A percentile compares a stretch with the other conserved stretches of the same genome.
Conservation (phyloP, 495 filamentous ascomycete species). For the Neurospora sp. region DNA sequence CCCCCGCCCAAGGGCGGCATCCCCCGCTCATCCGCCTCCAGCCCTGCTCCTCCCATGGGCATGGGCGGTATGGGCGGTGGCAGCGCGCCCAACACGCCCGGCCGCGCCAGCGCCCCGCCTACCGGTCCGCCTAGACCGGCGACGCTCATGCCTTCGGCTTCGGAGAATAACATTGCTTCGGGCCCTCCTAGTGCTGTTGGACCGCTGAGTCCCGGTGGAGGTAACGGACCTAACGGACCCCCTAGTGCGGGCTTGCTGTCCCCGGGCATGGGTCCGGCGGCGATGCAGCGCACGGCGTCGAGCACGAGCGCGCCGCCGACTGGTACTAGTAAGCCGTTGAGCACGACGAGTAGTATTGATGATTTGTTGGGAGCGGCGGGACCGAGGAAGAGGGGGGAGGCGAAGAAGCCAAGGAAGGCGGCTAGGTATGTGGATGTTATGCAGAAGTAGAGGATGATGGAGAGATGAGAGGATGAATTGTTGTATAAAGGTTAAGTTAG, state of each 20-base stretch:
- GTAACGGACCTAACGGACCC: not conserved
- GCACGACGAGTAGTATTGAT: conserved; percentile 74
- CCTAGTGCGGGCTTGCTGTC: not conserved
- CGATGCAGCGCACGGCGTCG: conserved; percentile 35
- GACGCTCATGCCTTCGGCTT: conserved; percentile 33
- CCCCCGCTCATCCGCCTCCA: conserved; percentile 22
- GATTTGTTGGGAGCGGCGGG: conserved; percentile 65
- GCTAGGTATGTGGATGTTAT: conserved; percentile 89
- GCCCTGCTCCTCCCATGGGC: conserved; percentile 19
- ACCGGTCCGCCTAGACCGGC: conserved; percentile 29
- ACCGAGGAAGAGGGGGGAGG: conserved; percentile 48
- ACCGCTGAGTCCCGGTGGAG: not conserved
- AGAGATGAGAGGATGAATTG: no score
- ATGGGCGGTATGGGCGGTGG: not conserved
- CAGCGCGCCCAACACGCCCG: conserved; percentile 13
- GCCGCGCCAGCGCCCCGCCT: conserved; percentile 25
- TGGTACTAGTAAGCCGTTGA: conserved; percentile 56
- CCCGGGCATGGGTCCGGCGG: conserved; percentile 26
- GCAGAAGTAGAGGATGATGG: conserved; percentile 38
- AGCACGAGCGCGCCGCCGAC: conserved; percentile 36
- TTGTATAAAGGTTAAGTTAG: not conserved
- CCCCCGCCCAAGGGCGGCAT: conserved; percentile 35
- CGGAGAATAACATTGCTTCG: not conserved
- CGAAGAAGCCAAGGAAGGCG: conserved; percentile 69
- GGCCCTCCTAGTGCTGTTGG: not conserved